Percentiles rank a stretch among this genome's conserved stretches.
These are phyloP conservation scores for Brassica cretica DNA, from an alignment of 345 rosid genomes.

Conservation along the genomic window DNA sequence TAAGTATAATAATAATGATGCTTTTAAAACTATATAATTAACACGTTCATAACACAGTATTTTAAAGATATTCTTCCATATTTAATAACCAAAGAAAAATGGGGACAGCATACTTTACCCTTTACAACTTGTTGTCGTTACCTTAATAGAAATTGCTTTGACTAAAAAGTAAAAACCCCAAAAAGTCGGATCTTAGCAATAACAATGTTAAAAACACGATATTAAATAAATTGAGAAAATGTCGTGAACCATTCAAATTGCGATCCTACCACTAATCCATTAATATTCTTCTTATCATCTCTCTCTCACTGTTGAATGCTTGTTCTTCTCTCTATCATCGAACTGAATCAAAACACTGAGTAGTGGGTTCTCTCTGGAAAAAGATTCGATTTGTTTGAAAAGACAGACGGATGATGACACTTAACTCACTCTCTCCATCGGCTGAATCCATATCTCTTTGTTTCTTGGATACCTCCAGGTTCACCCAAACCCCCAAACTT, in stretches of 20 bases:
- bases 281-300: conserved; percentile 23
- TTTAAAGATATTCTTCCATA: too few species aligned
- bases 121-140: too few species aligned
- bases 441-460: conserved; percentile 60
- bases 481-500: conserved; percentile 49
- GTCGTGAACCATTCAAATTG: conserved; percentile 21
- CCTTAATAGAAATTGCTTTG: too few species aligned
- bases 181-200: too few species aligned
- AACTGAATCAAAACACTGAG: not conserved
- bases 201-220: too few species aligned
- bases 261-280: conserved; percentile 14
- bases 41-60: too few species aligned
- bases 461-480: conserved; percentile 62
- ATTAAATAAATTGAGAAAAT: too few species aligned
- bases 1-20: not conserved
- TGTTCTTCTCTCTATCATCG: conserved; percentile 7
- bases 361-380: conserved; percentile 12
- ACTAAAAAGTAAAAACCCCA: too few species aligned
- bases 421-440: conserved; percentile 64
- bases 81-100: too few species aligned
- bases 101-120: too few species aligned
- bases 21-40: too few species aligned
- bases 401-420: conserved; percentile 51
- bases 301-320: conserved; percentile 20
- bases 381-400: conserved; percentile 20